These are phyloP conservation scores for Neurospora sp. DNA, from an alignment of 495 filamentous ascomycete genomes.

Conservation along the genomic window DNA sequence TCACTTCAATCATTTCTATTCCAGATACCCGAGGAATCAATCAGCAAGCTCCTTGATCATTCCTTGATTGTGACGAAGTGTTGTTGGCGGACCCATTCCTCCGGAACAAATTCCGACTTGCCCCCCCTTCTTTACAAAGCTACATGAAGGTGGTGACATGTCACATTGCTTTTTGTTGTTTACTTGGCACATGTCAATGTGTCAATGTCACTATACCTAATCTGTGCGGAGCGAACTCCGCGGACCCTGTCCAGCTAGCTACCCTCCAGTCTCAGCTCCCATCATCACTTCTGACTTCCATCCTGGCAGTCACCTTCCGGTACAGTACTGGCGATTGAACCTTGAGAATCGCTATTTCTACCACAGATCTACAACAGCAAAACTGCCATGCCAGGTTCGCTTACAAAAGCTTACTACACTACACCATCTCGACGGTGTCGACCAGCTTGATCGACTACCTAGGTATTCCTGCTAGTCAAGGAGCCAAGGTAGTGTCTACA, in stretches of 20 bases:
- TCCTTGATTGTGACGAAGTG: not conserved
- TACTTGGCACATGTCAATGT: not conserved
- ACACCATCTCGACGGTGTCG: not conserved
- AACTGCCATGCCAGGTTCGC: not conserved
- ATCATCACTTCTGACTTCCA: not conserved
- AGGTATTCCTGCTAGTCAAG: too few species aligned
- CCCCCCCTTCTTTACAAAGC: not conserved
- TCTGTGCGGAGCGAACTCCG: not conserved
- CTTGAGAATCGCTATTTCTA: not conserved
- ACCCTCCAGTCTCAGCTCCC: not conserved
- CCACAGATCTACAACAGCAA: not conserved
- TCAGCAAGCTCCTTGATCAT: not conserved
- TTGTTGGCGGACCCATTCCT: not conserved
- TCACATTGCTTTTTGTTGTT: not conserved
- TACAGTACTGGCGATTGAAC: too few species aligned
- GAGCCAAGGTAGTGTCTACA: not conserved
- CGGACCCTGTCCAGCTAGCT: not conserved
- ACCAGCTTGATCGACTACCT: too few species aligned
- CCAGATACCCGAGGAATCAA: not conserved
- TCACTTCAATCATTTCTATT: not conserved
- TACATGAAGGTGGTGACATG: not conserved
- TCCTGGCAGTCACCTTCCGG: too few species aligned
- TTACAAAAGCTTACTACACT: not conserved
- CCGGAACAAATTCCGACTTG: not conserved
- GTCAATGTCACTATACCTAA: not conserved